phyloP scores from a whole-genome alignment of 139 green algal genomes.

The Chlorella sp. region DNA sequence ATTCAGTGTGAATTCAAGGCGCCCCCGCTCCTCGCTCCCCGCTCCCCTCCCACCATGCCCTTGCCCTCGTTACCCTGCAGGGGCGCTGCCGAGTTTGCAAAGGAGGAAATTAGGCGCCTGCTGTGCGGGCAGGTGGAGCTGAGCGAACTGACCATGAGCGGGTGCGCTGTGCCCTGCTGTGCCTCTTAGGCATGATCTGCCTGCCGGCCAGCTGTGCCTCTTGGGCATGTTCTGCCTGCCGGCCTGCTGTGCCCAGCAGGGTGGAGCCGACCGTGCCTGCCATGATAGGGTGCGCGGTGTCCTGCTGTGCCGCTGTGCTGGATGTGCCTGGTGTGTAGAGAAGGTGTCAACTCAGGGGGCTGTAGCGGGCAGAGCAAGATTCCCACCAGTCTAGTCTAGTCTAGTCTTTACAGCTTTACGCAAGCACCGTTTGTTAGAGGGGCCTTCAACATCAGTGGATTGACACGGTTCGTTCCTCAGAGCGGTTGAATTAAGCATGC shows the following conservation, averaged over 20 bases:
- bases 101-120: conserved; percentile 63
- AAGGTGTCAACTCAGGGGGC: neutral
- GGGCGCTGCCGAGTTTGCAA: conserved; percentile 66
- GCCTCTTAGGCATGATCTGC: no score
- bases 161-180: conserved; percentile 48
- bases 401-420: no score
- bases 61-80: neutral
- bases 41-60: neutral
- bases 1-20: neutral
- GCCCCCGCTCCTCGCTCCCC: neutral
- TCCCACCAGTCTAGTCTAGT: no score
- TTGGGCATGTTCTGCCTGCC: no score
- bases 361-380: neutral
- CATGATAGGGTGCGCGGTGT: conserved; percentile 74
- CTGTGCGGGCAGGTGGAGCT: conserved; percentile 59
- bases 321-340: neutral
- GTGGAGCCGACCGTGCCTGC: conserved; percentile 69
- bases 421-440: no score
- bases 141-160: conserved; percentile 80
- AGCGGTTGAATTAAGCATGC: no score
- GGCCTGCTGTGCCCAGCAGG: conserved; percentile 56
- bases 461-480: no score
- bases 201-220: neutral
- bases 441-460: no score
- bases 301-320: neutral